A percentile compares a stretch with the other conserved stretches of the same genome.
phyloP scores from a whole-genome alignment of 2,329 filamentous ascomycete genomes.

The Domatiomyces globalis region DNA sequence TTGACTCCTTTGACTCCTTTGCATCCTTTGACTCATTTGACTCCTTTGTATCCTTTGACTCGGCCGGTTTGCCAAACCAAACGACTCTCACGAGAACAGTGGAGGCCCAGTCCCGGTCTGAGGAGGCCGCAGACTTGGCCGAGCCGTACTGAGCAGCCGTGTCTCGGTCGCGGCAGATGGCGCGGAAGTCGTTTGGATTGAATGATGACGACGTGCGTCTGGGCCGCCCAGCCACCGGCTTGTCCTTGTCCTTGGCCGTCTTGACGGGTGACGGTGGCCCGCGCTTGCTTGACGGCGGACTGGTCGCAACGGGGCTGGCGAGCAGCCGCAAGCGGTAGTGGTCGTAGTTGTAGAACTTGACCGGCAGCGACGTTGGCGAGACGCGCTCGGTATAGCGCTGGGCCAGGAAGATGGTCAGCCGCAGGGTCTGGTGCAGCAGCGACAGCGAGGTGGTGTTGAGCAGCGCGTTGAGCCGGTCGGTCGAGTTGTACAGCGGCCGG shows the following conservation, averaged over 20 bases:
- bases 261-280: conserved; percentile 40
- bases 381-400: conserved; percentile 67
- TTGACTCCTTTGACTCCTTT: conserved; percentile 5
- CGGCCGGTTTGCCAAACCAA: conserved; percentile 48
- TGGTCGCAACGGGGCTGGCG: conserved; percentile 68
- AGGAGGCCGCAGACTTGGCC: conserved; percentile 20
- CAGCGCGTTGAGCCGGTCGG: conserved; percentile 72
- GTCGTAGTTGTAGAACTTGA: conserved; percentile 68
- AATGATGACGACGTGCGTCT: conserved; percentile 26
- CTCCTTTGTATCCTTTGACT: conserved; percentile 2
- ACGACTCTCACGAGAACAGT: conserved; percentile 69
- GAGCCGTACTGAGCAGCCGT: conserved; percentile 24
- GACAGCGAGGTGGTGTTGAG: conserved; percentile 74
- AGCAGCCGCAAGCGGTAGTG: conserved; percentile 72
- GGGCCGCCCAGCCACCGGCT: conserved; percentile 24
- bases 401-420: conserved; percentile 71
- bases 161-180: conserved; percentile 54
- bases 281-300: conserved; percentile 36
- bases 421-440: conserved; percentile 63
- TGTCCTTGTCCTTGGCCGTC: conserved; percentile 55
- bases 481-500: conserved; percentile 89
- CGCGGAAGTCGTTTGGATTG: conserved; percentile 72
- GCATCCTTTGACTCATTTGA: not conserved
- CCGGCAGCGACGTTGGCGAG: conserved; percentile 54
- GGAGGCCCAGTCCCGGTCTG: conserved; percentile 47